These are phyloP conservation scores for Karstenula rhodostoma DNA, from an alignment of 2,329 filamentous ascomycete genomes.

Conservation along the genomic window DNA sequence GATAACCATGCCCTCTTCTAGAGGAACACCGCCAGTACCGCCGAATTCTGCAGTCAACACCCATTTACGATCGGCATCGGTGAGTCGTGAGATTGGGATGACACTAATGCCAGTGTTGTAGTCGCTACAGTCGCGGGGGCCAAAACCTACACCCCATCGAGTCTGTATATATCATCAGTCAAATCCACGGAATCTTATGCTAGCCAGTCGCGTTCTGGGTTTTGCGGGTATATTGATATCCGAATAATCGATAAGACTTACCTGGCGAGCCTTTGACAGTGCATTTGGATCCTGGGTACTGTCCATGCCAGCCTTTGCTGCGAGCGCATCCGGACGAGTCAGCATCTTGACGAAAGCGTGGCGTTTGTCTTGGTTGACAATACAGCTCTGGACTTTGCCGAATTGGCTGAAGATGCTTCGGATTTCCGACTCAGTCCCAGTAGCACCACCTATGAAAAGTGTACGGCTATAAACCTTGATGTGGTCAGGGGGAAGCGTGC, in stretches of 20 bases:
- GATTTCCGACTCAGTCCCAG: constrained; percentile 78
- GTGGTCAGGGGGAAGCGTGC: constrained; percentile 72
- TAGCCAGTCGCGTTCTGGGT: too few relatives aligned
- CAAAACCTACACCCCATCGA: constrained; percentile 97
- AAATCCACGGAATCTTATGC: neutral
- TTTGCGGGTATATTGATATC: neutral
- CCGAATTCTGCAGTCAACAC: constrained; percentile 93
- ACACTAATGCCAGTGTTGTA: constrained; percentile 91
- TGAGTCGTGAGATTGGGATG: constrained; percentile 91
- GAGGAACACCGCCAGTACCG: constrained; percentile 83
- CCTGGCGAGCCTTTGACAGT: constrained; percentile 66
- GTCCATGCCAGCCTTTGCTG: constrained; percentile 88
- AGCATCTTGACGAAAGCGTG: constrained; percentile 99
- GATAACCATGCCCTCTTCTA: constrained; percentile 85
- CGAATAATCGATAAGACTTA: constrained; percentile 26
- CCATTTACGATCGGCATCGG: constrained; percentile 97
- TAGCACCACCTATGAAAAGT: constrained; percentile 92
- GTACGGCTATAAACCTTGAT: constrained; percentile 92
- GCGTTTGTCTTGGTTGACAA: constrained; percentile 96
- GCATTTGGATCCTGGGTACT: constrained; percentile 75
- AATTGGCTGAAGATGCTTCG: constrained; percentile 81
- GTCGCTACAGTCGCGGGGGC: constrained; percentile 95
- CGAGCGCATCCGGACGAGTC: constrained; percentile 82
- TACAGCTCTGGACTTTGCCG: constrained; percentile 93
- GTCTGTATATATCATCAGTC: constrained; percentile 65